phyloP scores from a whole-genome alignment of 495 filamentous ascomycete genomes.

The Penicillium atrosanguineum region DNA sequence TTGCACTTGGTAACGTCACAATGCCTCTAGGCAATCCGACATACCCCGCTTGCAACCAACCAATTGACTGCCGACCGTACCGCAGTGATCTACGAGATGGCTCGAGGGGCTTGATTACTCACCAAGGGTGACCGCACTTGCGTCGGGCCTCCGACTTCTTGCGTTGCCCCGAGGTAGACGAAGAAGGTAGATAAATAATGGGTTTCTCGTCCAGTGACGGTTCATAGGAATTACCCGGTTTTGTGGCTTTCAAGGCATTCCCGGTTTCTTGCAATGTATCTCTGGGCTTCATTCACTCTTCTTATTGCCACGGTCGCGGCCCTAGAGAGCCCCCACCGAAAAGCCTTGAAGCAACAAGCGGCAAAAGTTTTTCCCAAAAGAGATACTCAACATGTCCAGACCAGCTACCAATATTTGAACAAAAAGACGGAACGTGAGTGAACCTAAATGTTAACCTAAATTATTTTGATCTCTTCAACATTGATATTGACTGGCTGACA shows the following conservation, averaged over 20 bases:
- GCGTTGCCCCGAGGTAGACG: no score
- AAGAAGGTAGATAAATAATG: no score
- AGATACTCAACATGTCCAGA: not conserved
- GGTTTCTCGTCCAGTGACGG: no score
- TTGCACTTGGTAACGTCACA: conserved; percentile 18
- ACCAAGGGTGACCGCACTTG: no score
- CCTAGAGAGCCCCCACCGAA: conserved; percentile 19
- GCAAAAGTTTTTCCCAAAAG: not conserved
- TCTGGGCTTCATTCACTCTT: conserved; percentile 3
- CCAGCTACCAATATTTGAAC: conserved; percentile 14
- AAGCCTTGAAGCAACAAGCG: conserved; percentile 3
- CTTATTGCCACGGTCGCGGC: conserved; percentile 10
- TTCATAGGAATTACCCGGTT: no score
- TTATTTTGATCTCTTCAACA: not conserved
- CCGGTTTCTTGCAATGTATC: conserved; percentile 1
- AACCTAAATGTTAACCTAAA: not conserved
- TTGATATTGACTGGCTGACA: not conserved
- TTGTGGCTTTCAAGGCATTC: no score
- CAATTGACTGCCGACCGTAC: conserved; percentile 6
- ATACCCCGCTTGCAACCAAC: conserved; percentile 2
- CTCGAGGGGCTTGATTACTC: no score
- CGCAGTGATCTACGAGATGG: not conserved
- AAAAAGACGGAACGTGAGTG: conserved; percentile 16
- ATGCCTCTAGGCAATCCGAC: not conserved
- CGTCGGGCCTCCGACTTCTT: no score